Base-by-base conservation (phyloP, 1,284 basidiomycete species). In the Apiotrichum siamense region DNA sequence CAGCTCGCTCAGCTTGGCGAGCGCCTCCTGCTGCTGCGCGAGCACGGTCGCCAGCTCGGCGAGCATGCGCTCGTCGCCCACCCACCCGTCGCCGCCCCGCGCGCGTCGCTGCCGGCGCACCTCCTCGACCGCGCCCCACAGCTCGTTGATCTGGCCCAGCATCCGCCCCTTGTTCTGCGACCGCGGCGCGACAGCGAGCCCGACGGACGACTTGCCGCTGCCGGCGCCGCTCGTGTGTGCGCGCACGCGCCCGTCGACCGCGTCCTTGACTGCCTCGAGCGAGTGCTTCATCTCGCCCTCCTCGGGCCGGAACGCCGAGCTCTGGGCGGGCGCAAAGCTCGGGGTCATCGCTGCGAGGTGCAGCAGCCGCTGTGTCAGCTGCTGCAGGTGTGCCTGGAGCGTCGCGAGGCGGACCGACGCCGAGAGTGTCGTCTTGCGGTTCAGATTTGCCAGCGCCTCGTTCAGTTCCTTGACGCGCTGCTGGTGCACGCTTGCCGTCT, bases 121-220 rank as follows among this genome's bases (percentile, higher is more conserved):
- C 48, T 87, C 84, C n/a, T 87, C 87, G 12, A 91, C 78, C 35
- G 86, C 75, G 13, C 87, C 88, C 88, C 89, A 91, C 24, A 93
- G 76, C 69, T 91, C 89, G 44, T 83, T 82, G 67, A 90, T 77
- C 66, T 85, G 74, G 44, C 86, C 80, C 52, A 80, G 70, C 73
- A 80, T 54, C 39, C 67, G 63, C 7, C 72, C 72, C 44, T 61
- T 60, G n/a, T 55, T 62, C n/a, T 49, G 51, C 3, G 75, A 78
- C 43, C 80, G 54, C 12, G 56, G 51, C 6, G 50, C 51, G 3
- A 41, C 41, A 4, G 46, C 46, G 17, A 55, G 55, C 25, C 58
- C 62, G 10, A 56, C 45, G 7, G 38, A n/a, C n/a, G n/a, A n/a
- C n/a, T n/a, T n/a, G n/a, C n/a, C n/a, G n/a, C n/a, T n/a, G n/a